phyloP scores from a whole-genome alignment of 2,329 filamentous ascomycete species.

The Emmonsiellopsis sp. region DNA sequence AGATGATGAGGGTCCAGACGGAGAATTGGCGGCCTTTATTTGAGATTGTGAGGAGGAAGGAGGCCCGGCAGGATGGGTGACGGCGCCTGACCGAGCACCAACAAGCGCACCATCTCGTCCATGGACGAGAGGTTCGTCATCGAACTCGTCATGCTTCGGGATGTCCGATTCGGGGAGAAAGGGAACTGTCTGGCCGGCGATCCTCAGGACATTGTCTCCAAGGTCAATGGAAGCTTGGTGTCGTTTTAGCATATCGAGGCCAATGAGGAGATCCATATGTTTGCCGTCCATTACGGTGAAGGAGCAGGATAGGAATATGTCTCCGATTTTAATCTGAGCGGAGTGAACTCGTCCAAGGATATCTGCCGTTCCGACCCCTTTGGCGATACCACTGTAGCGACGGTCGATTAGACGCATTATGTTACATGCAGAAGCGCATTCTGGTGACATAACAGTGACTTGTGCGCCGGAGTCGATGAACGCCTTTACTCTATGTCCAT shows the following conservation, averaged over 20 bases:
- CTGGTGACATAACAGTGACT: conserved; percentile 96
- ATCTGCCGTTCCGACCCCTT: conserved; percentile 85
- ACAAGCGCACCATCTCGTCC: conserved; percentile 86
- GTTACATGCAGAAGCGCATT: conserved; percentile 80
- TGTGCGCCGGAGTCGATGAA: conserved; percentile 96
- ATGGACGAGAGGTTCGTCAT: conserved; percentile 72
- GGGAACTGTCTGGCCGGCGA: conserved; percentile 77
- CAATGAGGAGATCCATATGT: conserved; percentile 83
- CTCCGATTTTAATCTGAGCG: conserved; percentile 88
- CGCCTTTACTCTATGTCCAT: conserved; percentile 83
- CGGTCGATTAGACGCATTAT: conserved; percentile 95
- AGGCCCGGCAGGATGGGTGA: conserved; percentile 28
- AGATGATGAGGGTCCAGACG: conserved; percentile 5
- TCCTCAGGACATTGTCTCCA: conserved; percentile 71
- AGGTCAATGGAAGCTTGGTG: conserved; percentile 92
- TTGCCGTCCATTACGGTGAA: conserved; percentile 99
- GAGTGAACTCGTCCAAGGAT: conserved; percentile 94
- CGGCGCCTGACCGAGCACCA: conserved; percentile 69
- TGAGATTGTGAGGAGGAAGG: conserved; percentile 10
- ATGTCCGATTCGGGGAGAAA: conserved; percentile 93
- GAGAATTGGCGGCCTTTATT: conserved; percentile 5
- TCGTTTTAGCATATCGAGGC: conserved; percentile 92
- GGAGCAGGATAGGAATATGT: conserved; percentile 77
- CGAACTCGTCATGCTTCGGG: conserved; percentile 69
- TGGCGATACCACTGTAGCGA: conserved; percentile 83